Percentiles rank a stretch among this genome's conserved stretches.
Conservation (phyloP, 2,329 filamentous ascomycete species). For the Epicoccum nigrum region DNA sequence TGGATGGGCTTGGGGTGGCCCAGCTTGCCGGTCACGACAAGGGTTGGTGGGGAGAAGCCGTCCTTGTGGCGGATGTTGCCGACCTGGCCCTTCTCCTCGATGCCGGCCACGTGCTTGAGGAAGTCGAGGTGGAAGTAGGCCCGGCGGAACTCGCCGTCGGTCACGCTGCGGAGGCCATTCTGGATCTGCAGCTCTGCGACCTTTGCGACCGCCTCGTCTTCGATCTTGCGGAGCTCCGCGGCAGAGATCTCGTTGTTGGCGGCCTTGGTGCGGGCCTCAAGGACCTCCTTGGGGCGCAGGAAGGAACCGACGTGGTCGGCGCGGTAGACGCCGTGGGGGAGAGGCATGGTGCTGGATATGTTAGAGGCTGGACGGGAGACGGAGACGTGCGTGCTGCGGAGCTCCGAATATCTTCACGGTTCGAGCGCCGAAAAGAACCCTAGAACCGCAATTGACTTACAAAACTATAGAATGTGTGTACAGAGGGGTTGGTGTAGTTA, state of each 20-base stretch:
- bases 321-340: slow-evolving; percentile 49
- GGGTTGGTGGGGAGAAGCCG: slow-evolving; percentile 60
- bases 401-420: background rate
- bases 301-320: slow-evolving; percentile 65
- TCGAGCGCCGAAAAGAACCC: too few relatives aligned
- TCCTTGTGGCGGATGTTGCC: slow-evolving; percentile 49
- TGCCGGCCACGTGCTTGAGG: slow-evolving; percentile 60
- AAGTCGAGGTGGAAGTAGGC: slow-evolving; percentile 66
- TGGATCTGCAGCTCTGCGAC: slow-evolving; percentile 58
- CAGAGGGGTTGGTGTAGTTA: background rate
- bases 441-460: slow-evolving; percentile 2
- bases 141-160: slow-evolving; percentile 64
- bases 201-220: slow-evolving; percentile 57
- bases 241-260: slow-evolving; percentile 52
- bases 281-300: slow-evolving; percentile 58
- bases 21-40: slow-evolving; percentile 61
- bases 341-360: slow-evolving; percentile 37
- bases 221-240: slow-evolving; percentile 56
- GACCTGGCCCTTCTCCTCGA: slow-evolving; percentile 59
- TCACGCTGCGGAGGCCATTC: slow-evolving; percentile 58
- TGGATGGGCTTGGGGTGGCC: slow-evolving; percentile 61
- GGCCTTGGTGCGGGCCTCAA: slow-evolving; percentile 57
- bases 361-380: background rate
- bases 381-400: background rate
- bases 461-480: background rate